Evolutionary conservation across 1,284 basidiomycete species (phyloP), one percentile per base, ranked within the genome.

Genomic region (Fomitiporia mediterranea): DNA sequence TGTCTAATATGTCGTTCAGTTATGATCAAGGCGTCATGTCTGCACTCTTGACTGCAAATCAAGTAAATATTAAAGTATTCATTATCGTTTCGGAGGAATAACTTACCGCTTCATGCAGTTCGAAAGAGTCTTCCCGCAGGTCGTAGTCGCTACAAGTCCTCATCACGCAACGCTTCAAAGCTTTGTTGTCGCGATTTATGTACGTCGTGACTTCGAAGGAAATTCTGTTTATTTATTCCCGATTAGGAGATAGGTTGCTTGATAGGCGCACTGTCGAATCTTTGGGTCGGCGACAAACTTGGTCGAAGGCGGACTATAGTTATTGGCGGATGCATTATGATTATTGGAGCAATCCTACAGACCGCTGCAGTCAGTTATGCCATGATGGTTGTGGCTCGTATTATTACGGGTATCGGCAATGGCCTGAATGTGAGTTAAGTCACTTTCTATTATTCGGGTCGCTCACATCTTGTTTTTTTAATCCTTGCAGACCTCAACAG

Each of bases 1-100:
- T 30, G 15, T 34, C 13, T 34, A 34, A 34, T 34, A 6, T 15
- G 21, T 40, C 2, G 9, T 17, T 19, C 39, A 80, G 78, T 11
- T 84, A 84, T 69, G 82, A 84, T 63, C 82, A 84, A 62, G 82
- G 82, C 55, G 81, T 84, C 28, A 83, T 84, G 81, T 80, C 78
- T 46, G 79, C 81, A 1, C 69, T 84, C 15, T 68, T 83, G 34
- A 79, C 77, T n/a, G 77, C 79, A 15, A 71, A 70, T 52, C 77
- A 46, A 28, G 44, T 46, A n/a, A n/a, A 19, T 46, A 46, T 25
- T 15, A 9, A 32, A n/a, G 25, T n/a, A 43, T 46, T 46, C 11
- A n/a, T 30, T 4, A 46, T 28, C 30, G 25, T 25, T 46, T n/a
- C n/a, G n/a, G n/a, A n/a, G n/a, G n/a, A n/a, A n/a, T n/a, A 15